These are phyloP conservation scores for Lignosus rhinocerotis DNA, from an alignment of 1,284 basidiomycete species.

Conservation along the genomic window DNA sequence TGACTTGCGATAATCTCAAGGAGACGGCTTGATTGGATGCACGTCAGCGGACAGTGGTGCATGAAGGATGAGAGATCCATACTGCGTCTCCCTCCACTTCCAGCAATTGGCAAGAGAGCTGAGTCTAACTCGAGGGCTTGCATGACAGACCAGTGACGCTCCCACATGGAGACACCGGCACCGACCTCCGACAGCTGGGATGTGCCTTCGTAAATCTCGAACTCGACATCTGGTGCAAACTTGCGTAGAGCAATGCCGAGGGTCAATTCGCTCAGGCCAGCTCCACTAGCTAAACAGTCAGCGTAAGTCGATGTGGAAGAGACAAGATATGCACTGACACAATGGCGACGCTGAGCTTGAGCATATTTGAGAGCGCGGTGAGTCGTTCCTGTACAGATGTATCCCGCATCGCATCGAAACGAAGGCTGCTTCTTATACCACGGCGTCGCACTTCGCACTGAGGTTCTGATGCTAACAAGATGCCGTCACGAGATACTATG, in stretches of 20 bases:
- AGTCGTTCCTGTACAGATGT: not conserved
- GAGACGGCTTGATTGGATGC: not conserved
- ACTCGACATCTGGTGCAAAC: slow-evolving; percentile 36
- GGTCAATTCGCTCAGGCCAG: slow-evolving; percentile 38
- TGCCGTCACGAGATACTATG: no score
- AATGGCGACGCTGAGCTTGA: slow-evolving; percentile 7
- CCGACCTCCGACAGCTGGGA: slow-evolving; percentile 49
- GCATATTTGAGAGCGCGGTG: not conserved
- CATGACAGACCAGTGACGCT: slow-evolving; percentile 51
- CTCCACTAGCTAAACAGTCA: slow-evolving; percentile 31
- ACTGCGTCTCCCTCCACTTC: slow-evolving; percentile 35
- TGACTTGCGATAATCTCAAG: slow-evolving; percentile 3
- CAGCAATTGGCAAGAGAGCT: slow-evolving; percentile 42
- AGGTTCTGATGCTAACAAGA: no score
- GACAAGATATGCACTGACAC: not conserved
- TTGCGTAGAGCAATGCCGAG: slow-evolving; percentile 38
- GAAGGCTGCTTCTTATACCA: no score
- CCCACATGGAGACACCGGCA: slow-evolving; percentile 56
- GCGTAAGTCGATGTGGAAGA: not conserved
- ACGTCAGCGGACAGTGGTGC: not conserved
- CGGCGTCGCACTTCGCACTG: no score
- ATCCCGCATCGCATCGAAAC: no score
- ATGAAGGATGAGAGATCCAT: not conserved
- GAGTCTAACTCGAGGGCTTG: slow-evolving; percentile 48
- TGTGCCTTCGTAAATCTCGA: slow-evolving; percentile 50